Evolutionary conservation across 2,329 filamentous ascomycete genomes (phyloP).

Genomic region (Polytolypa hystricis): DNA sequence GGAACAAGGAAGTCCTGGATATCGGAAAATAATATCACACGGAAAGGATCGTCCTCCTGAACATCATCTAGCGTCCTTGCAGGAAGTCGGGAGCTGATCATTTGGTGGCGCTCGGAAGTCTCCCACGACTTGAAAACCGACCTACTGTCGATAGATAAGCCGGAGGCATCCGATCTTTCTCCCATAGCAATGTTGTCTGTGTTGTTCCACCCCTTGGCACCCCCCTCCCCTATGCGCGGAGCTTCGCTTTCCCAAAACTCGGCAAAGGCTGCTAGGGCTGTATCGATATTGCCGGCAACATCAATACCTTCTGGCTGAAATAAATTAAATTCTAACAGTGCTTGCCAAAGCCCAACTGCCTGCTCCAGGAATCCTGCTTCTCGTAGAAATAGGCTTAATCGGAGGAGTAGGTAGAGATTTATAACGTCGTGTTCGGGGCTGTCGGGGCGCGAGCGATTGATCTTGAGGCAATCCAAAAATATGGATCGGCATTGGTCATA

Average conservation of each 20-base stretch:
- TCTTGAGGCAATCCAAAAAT: slow-evolving; percentile 47
- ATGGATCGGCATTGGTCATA: slow-evolving; percentile 54
- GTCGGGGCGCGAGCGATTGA: slow-evolving; percentile 19
- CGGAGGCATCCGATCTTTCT: slow-evolving; percentile 18
- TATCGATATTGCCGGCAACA: slow-evolving; percentile 7
- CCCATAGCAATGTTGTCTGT: slow-evolving; percentile 22
- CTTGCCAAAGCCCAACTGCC: slow-evolving; percentile 74
- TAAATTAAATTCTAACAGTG: slow-evolving; percentile 60
- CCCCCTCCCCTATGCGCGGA: slow-evolving; percentile 62
- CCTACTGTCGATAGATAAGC: slow-evolving; percentile 14
- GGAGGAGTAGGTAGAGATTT: slow-evolving; percentile 60
- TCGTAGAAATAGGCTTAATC: slow-evolving; percentile 60
- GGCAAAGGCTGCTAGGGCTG: slow-evolving; percentile 39
- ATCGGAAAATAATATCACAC: slow-evolving; percentile 71
- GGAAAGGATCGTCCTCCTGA: slow-evolving; percentile 68
- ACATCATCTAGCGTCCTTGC: slow-evolving; percentile 65
- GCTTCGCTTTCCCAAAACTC: slow-evolving; percentile 84
- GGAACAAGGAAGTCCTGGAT: slow-evolving; percentile 50
- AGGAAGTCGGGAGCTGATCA: slow-evolving; percentile 45
- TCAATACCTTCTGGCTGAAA: slow-evolving; percentile 39
- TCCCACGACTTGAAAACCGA: slow-evolving; percentile 36
- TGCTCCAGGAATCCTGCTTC: slow-evolving; percentile 71
- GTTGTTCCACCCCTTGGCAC: slow-evolving; percentile 57
- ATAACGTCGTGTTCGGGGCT: slow-evolving; percentile 22
- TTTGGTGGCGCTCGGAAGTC: slow-evolving; percentile 43